Evolutionary conservation across 2,329 filamentous ascomycete species (phyloP).

Genomic region (Diaporthe citrichinensis): DNA sequence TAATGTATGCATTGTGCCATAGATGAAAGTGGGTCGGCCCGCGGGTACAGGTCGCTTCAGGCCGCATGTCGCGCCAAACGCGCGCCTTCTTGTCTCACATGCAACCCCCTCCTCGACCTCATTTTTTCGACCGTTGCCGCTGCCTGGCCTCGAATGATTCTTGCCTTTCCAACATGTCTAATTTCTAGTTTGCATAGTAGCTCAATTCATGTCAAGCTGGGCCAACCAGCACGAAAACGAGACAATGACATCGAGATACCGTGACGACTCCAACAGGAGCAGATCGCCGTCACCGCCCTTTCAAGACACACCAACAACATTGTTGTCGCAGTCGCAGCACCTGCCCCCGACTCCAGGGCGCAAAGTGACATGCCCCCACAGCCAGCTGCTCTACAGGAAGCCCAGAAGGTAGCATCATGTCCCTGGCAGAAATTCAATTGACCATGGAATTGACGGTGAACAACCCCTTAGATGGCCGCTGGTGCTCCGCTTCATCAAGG

Average conservation of each 20-base stretch:
- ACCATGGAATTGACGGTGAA: not conserved
- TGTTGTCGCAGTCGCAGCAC: constrained; percentile 23
- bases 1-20: not conserved
- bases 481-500: constrained; percentile 36
- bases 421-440: no score
- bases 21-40: constrained; percentile 29
- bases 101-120: constrained; percentile 30
- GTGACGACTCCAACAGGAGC: not conserved
- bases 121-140: not conserved
- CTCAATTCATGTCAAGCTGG: not conserved
- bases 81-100: constrained; percentile 27
- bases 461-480: constrained; percentile 25
- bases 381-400: constrained; percentile 32
- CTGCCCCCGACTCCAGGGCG: constrained; percentile 28
- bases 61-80: constrained; percentile 17
- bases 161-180: not conserved
- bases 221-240: not conserved
- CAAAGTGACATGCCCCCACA: constrained; percentile 32
- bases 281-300: constrained; percentile 33
- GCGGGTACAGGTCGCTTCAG: constrained; percentile 9
- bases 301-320: constrained; percentile 31
- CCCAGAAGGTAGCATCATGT: constrained; percentile 22
- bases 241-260: constrained; percentile 2
- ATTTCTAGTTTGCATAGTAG: not conserved
- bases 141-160: not conserved